Percentiles rank a stretch among this genome's conserved stretches.
Evolutionary conservation across 1,139 yeast genomes (phyloP).

Genomic region (Candida gigantensis): DNA sequence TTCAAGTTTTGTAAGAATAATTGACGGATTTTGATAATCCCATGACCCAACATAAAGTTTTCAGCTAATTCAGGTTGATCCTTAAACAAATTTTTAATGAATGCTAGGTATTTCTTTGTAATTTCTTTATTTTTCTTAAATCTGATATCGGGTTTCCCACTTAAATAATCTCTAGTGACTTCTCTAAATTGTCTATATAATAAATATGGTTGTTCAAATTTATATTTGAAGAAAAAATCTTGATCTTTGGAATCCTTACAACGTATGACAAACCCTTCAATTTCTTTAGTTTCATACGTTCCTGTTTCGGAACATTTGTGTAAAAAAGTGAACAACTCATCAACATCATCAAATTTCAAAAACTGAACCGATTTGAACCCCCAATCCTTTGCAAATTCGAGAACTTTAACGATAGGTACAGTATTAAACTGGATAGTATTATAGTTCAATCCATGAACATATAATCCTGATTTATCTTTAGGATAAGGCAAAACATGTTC

Average conservation of each 20-base stretch:
- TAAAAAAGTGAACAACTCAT: conserved; percentile 50
- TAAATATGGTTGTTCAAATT: conserved; percentile 92
- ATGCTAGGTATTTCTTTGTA: conserved; percentile 68
- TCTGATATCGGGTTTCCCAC: conserved; percentile 39
- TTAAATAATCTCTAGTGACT: conserved; percentile 66
- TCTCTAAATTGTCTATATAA: conserved; percentile 92
- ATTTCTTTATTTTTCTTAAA: conserved; percentile 53
- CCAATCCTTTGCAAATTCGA: conserved; percentile 61
- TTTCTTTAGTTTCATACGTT: conserved; percentile 65
- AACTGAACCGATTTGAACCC: conserved; percentile 67
- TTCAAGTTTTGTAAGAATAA: conserved; percentile 52
- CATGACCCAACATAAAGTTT: conserved; percentile 57
- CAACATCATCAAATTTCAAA: conserved; percentile 37
- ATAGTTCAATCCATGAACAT: conserved; percentile 82
- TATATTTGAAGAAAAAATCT: conserved; percentile 80
- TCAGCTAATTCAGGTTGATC: conserved; percentile 45
- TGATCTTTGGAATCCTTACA: conserved; percentile 36
- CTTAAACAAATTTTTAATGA: conserved; percentile 56
- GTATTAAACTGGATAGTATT: conserved; percentile 70
- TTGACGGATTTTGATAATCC: conserved; percentile 73
- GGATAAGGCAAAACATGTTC: conserved; percentile 87
- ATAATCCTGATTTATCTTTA: conserved; percentile 71
- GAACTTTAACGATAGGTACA: conserved; percentile 59
- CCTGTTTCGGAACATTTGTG: conserved; percentile 67
- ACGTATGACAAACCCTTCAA: conserved; percentile 93